These are phyloP conservation scores for Umbilicus rupestris DNA, from an alignment of 164 flowering plant genomes.

Conservation along the genomic window DNA sequence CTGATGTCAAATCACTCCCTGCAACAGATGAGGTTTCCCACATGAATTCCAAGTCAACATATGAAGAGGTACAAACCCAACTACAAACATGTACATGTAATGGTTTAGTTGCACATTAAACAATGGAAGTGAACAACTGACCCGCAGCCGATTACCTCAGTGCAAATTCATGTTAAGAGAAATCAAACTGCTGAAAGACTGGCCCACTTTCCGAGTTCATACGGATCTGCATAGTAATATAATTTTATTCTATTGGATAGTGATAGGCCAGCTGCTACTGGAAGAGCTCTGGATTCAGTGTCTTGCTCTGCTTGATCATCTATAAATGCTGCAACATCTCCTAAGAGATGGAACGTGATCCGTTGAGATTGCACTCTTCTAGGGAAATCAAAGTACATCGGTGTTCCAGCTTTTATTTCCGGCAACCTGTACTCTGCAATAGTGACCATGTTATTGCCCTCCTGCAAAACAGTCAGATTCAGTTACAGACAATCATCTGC, in stretches of 20 bases:
- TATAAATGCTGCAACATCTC: constrained; percentile 69
- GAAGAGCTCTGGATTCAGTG: constrained; percentile 28
- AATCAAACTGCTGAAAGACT: constrained; percentile 67
- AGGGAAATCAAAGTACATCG: constrained; percentile 90
- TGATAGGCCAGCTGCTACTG: constrained; percentile 60
- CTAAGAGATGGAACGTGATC: constrained; percentile 62
- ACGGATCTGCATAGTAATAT: constrained; percentile 79
- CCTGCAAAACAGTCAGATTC: constrained; percentile 36
- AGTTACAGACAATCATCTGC: neutral
- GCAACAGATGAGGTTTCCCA: too few relatives aligned
- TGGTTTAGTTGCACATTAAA: too few relatives aligned
- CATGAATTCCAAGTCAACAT: too few relatives aligned
- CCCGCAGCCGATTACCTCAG: neutral
- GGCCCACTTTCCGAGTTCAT: constrained; percentile 91
- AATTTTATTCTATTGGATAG: constrained; percentile 63
- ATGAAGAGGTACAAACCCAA: too few relatives aligned
- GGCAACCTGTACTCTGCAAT: constrained; percentile 79
- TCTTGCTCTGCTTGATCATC: constrained; percentile 78
- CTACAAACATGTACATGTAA: too few relatives aligned
- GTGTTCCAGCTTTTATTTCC: constrained; percentile 63
- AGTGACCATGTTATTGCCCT: constrained; percentile 42
- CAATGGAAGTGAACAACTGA: too few relatives aligned
- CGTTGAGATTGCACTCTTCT: constrained; percentile 47
- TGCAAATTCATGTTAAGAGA: neutral
- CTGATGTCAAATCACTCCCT: too few relatives aligned